A percentile compares a stretch with the other conserved stretches of the same genome.
Evolutionary conservation across 139 green algal species (phyloP).

Genomic region (Penium margaritaceum): DNA sequence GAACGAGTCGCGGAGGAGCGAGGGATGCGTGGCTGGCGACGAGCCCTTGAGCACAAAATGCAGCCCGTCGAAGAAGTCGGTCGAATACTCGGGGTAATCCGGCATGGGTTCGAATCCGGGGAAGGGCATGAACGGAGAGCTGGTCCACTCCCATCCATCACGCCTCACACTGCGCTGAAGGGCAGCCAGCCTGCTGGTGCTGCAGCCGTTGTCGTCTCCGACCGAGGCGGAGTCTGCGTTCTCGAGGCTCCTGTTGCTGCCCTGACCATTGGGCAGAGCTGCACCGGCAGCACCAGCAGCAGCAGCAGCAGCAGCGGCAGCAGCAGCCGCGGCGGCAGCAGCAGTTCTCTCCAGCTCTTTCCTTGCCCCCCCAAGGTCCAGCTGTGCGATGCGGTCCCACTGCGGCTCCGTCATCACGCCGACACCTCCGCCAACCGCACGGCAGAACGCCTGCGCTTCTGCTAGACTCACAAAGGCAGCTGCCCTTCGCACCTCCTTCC

Average conservation of each 20-base stretch:
- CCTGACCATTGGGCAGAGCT: too few species aligned
- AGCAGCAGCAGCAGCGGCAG: too few species aligned
- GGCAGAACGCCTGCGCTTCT: conserved; percentile 55
- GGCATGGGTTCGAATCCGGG: conserved; percentile 50
- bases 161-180: conserved; percentile 26
- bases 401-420: conserved; percentile 59
- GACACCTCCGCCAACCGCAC: background rate
- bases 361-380: too few species aligned
- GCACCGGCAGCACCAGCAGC: too few species aligned
- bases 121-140: conserved; percentile 49
- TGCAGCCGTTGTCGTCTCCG: too few species aligned
- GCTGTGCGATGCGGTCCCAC: conserved; percentile 45
- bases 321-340: too few species aligned
- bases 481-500: conserved; percentile 36
- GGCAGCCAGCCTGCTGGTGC: background rate
- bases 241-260: too few species aligned
- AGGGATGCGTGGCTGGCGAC: conserved; percentile 50
- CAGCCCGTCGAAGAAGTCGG: conserved; percentile 60
- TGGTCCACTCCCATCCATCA: conserved; percentile 62
- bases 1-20: conserved; percentile 50
- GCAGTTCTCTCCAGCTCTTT: too few species aligned
- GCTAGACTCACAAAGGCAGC: conserved; percentile 48
- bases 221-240: too few species aligned
- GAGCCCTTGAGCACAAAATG: conserved; percentile 58
- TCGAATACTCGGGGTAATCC: conserved; percentile 56